phyloP scores from a whole-genome alignment of 2,329 filamentous ascomycete genomes.

The Sarocladiaceae sp. region DNA sequence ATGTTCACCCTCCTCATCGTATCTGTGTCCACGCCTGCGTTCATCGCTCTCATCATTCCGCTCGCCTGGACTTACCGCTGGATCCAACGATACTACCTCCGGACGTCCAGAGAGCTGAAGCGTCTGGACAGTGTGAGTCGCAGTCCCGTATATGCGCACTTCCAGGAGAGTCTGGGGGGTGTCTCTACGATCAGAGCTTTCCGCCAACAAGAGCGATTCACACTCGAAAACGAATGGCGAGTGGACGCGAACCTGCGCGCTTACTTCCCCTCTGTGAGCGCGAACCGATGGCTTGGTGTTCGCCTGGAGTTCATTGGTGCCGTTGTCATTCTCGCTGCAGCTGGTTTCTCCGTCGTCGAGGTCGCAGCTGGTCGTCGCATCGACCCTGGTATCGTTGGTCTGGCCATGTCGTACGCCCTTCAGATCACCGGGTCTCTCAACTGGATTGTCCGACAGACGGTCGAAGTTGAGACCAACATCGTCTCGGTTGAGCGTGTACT shows the following conservation, averaged over 20 bases:
- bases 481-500: slow-evolving; percentile 96
- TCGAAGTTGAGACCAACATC: slow-evolving; percentile 99
- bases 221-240: slow-evolving; percentile 93
- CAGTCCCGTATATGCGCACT: slow-evolving; percentile 96
- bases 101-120: slow-evolving; percentile 94
- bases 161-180: slow-evolving; percentile 92
- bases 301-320: slow-evolving; percentile 94
- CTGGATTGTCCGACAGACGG: slow-evolving; percentile 97
- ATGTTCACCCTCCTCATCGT: slow-evolving; percentile 85
- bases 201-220: slow-evolving; percentile 79
- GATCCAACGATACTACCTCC: slow-evolving; percentile 94
- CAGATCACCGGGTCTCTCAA: slow-evolving; percentile 97
- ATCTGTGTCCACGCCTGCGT: slow-evolving; percentile 71
- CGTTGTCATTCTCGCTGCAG: slow-evolving; percentile 82
- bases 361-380: slow-evolving; percentile 62
- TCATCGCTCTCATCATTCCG: slow-evolving; percentile 74
- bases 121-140: slow-evolving; percentile 89
- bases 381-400: slow-evolving; percentile 71
- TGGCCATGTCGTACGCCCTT: slow-evolving; percentile 94
- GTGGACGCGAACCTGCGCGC: slow-evolving; percentile 91
- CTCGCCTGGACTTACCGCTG: slow-evolving; percentile 76
- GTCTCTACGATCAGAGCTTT: slow-evolving; percentile 95
- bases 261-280: slow-evolving; percentile 93
- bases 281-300: slow-evolving; percentile 89
- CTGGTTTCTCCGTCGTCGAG: slow-evolving; percentile 73